A percentile compares a stretch with the other conserved stretches of the same genome.
These are phyloP conservation scores for Phaseolus coccineus DNA, from an alignment of 331 rosid species.

Conservation along the genomic window DNA sequence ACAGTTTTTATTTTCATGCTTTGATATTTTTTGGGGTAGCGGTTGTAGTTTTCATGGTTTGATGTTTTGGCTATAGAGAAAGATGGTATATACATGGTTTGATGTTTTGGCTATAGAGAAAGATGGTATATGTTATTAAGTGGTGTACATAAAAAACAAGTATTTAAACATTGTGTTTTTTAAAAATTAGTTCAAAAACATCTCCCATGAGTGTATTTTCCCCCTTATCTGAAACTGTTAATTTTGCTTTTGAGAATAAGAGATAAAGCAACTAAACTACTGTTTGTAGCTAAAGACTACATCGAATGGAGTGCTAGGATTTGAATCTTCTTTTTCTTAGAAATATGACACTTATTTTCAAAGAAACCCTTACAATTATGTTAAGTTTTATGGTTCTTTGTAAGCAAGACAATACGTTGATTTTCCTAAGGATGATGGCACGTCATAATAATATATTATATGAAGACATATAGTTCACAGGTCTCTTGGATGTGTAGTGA, in stretches of 20 bases:
- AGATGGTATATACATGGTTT: slow-evolving; percentile 9
- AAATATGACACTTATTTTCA: neutral
- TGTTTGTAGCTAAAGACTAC: slow-evolving; percentile 28
- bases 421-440: slow-evolving; percentile 24
- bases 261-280: slow-evolving; percentile 6
- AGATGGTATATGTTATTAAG: neutral
- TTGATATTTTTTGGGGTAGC: neutral
- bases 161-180: neutral
- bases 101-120: neutral
- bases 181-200: neutral
- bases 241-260: slow-evolving; percentile 12
- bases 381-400: slow-evolving; percentile 24
- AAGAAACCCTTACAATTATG: neutral
- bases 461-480: neutral
- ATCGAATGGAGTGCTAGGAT: slow-evolving; percentile 16
- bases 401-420: neutral
- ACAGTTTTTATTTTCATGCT: too few species aligned
- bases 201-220: neutral
- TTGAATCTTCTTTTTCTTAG: slow-evolving; percentile 23
- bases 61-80: neutral
- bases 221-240: neutral
- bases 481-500: slow-evolving; percentile 35
- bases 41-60: neutral
- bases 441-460: neutral
- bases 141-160: slow-evolving; percentile 2